Evolutionary conservation across 768 basidiomycete genomes (phyloP).

Genomic region (Saitozyma sp.): DNA sequence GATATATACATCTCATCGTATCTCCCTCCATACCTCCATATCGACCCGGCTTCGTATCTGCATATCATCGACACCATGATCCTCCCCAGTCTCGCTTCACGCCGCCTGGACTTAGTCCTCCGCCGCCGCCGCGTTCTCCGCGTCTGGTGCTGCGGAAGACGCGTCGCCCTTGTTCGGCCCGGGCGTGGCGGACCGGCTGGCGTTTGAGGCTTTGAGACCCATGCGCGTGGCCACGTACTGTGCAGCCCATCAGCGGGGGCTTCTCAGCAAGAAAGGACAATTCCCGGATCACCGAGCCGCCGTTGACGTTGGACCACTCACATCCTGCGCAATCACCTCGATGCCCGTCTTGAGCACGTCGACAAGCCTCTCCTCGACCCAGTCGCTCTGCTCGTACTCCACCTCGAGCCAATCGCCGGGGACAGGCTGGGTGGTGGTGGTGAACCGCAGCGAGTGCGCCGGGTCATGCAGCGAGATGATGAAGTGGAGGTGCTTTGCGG

Average conservation of each 20-base stretch:
- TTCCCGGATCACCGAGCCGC: neutral
- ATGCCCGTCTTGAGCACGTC: slow-evolving; percentile 80
- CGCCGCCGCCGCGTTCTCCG: neutral
- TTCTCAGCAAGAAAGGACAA: neutral
- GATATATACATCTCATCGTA: no score
- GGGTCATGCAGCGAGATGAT: slow-evolving; percentile 75
- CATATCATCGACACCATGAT: no score
- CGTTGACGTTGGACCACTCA: slow-evolving; percentile 17
- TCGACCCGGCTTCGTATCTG: no score
- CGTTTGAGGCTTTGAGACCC: slow-evolving; percentile 29
- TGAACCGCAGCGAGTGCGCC: slow-evolving; percentile 70
- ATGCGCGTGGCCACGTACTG: slow-evolving; percentile 44
- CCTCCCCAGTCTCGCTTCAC: no score
- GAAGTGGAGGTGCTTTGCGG: slow-evolving; percentile 64
- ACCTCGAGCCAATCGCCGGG: slow-evolving; percentile 82
- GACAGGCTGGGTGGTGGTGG: slow-evolving; percentile 77
- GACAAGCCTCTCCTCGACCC: slow-evolving; percentile 94
- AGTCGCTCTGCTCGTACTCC: slow-evolving; percentile 75
- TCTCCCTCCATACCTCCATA: no score
- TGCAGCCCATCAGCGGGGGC: neutral
- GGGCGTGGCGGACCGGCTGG: slow-evolving; percentile 15
- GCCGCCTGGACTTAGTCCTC: no score
- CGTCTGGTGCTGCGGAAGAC: neutral
- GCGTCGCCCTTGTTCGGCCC: neutral
- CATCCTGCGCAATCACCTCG: slow-evolving; percentile 86